phyloP scores from a whole-genome alignment of 345 rosid species.

The Chamaenerion angustifolium region DNA sequence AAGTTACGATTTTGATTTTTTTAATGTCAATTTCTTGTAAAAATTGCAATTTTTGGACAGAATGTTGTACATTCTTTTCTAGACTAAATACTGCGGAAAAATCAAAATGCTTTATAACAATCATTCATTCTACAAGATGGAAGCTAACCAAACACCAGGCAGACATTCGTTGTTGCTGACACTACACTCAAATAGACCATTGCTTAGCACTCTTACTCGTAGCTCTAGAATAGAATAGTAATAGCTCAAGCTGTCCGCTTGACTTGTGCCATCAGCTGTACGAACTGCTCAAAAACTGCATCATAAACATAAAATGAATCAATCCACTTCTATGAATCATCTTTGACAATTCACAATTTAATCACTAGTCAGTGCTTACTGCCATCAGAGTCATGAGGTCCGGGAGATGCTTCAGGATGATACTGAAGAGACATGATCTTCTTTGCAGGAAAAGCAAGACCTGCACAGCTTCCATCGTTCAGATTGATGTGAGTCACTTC shows the following conservation, averaged over 20 bases:
- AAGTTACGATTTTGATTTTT: too few relatives aligned
- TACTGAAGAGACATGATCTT: constrained; percentile 85
- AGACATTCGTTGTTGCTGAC: too few relatives aligned
- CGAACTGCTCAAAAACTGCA: constrained; percentile 42
- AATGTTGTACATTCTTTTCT: too few relatives aligned
- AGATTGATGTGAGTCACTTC: constrained; percentile 91
- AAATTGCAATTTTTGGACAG: too few relatives aligned
- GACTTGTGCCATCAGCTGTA: constrained; percentile 42
- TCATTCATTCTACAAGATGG: too few relatives aligned
- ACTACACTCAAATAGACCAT: background rate
- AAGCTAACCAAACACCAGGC: too few relatives aligned
- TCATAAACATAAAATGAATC: background rate
- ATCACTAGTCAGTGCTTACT: constrained; percentile 18
- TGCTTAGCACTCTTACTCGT: background rate
- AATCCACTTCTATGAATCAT: background rate
- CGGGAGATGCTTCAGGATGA: constrained; percentile 97
- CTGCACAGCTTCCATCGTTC: constrained; percentile 92
- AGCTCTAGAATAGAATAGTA: background rate
- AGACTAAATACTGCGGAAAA: too few relatives aligned
- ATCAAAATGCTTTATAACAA: too few relatives aligned
- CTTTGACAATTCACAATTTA: background rate
- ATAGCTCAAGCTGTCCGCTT: constrained; percentile 14
- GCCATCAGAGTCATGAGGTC: constrained; percentile 87
- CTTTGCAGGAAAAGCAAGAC: constrained; percentile 66
- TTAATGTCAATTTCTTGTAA: too few relatives aligned